Conservation (phyloP, 2,329 filamentous ascomycete genomes). For the Trichoderma cornu-damae region DNA sequence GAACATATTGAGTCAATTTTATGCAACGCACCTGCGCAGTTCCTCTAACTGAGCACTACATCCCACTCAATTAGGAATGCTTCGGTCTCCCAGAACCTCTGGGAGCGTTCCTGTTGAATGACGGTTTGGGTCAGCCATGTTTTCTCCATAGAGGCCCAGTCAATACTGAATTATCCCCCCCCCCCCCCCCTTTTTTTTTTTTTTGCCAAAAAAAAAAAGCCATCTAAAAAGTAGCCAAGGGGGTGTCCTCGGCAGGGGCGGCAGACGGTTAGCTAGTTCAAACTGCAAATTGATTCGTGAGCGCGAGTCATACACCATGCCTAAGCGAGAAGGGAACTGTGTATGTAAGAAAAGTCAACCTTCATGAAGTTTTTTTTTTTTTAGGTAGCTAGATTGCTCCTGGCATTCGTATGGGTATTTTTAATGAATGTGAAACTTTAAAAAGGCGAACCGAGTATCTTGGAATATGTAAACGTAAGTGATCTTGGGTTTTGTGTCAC, state of each 20-base stretch:
- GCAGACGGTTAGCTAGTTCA: background rate
- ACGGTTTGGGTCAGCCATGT: background rate
- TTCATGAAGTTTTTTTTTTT: background rate
- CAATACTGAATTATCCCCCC: no score
- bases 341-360: background rate
- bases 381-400: background rate
- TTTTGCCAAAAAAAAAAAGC: no score
- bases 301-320: constrained; percentile 2
- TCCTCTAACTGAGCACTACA: background rate
- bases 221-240: constrained; percentile 2
- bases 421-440: no score
- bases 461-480: no score
- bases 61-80: background rate
- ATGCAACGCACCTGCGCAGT: background rate
- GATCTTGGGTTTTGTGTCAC: no score
- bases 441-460: no score
- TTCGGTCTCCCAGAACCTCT: background rate
- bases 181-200: no score
- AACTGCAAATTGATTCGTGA: constrained; percentile 6
- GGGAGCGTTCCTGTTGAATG: constrained; percentile 14
- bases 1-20: background rate
- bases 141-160: constrained; percentile 2
- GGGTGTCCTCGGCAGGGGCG: background rate
- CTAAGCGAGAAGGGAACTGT: background rate
- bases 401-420: no score